Evolutionary conservation across 1,139 yeast genomes (phyloP), one percentile per base, ranked within the genome.

Genomic region (Kluyveromyces sp.): DNA sequence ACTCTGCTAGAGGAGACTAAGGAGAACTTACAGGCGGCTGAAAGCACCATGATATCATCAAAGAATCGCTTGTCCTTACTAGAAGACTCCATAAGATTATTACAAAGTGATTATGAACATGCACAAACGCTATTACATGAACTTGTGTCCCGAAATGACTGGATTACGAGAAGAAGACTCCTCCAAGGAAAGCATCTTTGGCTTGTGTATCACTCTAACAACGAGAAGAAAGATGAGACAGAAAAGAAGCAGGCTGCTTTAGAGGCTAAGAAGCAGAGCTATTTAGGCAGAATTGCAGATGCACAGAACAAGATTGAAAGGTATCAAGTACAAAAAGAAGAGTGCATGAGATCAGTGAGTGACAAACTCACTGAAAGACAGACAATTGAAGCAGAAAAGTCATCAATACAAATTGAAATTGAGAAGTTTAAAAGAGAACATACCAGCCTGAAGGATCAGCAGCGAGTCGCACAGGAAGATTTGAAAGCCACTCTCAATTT

Each of bases 131-230:
- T 69, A 22, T 56, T 67, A 13, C 46, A 51, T 35, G 58, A 61
- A 40, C 49, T 63, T 28, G 54, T 56, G 36, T 56, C 58, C 37
- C 58, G 66, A 2, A 57, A 61, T 31, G 62, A 66, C 42, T 60
- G 78, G 33, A 67, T 77, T 47, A 63, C 66, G 36, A 68, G 67
- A 47, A 69, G 74, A 46, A 68, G 70, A 30, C 51, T 67, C 16
- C 56, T 77, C 13, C 74, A 76, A 47, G 92, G 85, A 4, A 82
- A 80, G 53, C 71, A 77, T n/a, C 66, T 73, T 46, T 82, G 89
- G 88, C 69, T 71, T 40, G 77, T 78, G 43, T 58, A 58, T 13
- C 52, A 54, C 12, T 61, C 58, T 25, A 62, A 64, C 34, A 49
- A 52, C 18, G 40, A 46, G 18, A 50, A 60, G 2, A 51, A 56